Evolutionary conservation across 2,329 filamentous ascomycete species (phyloP).

Genomic region (Aspergillus sp.): DNA sequence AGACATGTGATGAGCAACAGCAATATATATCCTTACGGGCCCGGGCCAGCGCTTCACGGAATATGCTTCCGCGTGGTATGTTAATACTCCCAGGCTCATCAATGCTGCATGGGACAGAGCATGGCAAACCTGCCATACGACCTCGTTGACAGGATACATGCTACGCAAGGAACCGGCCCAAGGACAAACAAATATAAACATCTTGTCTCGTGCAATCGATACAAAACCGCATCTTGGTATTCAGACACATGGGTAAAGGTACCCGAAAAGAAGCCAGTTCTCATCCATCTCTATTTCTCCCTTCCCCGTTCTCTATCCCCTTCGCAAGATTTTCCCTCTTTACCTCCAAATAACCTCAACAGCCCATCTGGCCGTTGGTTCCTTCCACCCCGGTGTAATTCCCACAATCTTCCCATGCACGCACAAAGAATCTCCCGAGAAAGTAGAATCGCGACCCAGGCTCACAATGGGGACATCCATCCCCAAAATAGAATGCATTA

Average conservation of each 20-base stretch:
- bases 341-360: background rate
- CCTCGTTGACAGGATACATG: background rate
- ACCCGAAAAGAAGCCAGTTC: background rate
- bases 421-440: too few relatives aligned
- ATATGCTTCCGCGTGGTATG: too few relatives aligned
- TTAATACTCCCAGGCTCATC: too few relatives aligned
- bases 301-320: constrained; percentile 1
- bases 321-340: background rate
- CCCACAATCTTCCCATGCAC: too few relatives aligned
- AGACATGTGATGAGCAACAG: too few relatives aligned
- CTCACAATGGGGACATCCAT: constrained; percentile 1
- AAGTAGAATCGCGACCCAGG: constrained; percentile 6
- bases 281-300: background rate
- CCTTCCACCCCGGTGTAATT: too few relatives aligned
- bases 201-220: constrained; percentile 1
- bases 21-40: too few relatives aligned
- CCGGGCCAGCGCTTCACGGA: too few relatives aligned
- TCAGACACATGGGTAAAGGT: constrained; percentile 4
- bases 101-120: too few relatives aligned
- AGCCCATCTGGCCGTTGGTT: too few relatives aligned
- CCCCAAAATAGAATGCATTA: constrained; percentile 6
- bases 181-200: background rate
- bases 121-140: background rate
- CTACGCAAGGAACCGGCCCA: too few relatives aligned
- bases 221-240: constrained; percentile 2